These are phyloP conservation scores for Colletotrichum sojae DNA, from an alignment of 2,329 filamentous ascomycete genomes.

Conservation along the genomic window DNA sequence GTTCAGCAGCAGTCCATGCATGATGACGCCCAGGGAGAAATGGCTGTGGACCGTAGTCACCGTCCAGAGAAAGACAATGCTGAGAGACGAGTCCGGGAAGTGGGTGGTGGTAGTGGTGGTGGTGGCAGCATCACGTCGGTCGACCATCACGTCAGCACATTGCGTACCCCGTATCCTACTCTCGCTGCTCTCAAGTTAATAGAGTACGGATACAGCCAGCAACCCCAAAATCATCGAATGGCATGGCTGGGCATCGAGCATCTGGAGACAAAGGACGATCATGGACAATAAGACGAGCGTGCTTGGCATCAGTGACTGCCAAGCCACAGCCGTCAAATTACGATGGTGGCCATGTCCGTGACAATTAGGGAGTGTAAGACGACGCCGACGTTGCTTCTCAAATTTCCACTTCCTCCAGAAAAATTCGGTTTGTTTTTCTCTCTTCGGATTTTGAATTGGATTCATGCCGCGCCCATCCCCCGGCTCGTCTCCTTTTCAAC, in stretches of 20 bases:
- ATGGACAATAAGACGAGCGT: slow-evolving; percentile 17
- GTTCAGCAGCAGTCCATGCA: slow-evolving; percentile 16
- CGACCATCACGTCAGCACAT: slow-evolving; percentile 18
- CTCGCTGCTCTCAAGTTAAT: neutral
- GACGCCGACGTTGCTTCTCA: neutral
- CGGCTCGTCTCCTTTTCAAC: slow-evolving; percentile 20
- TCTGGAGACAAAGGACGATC: neutral
- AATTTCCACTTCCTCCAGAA: slow-evolving; percentile 2
- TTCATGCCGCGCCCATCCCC: slow-evolving; percentile 21
- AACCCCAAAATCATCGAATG: slow-evolving; percentile 19
- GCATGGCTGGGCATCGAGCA: slow-evolving; percentile 17
- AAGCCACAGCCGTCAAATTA: slow-evolving; percentile 27
- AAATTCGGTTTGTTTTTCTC: neutral
- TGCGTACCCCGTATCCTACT: neutral
- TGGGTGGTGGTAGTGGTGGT: neutral
- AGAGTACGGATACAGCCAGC: neutral
- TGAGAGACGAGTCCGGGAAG: slow-evolving; percentile 12
- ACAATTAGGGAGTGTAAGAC: slow-evolving; percentile 7
- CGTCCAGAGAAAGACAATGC: too few species aligned
- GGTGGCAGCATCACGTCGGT: slow-evolving; percentile 5
- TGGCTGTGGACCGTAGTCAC: neutral
- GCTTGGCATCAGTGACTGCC: slow-evolving; percentile 26
- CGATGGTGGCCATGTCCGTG: slow-evolving; percentile 12
- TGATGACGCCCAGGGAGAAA: slow-evolving; percentile 17
- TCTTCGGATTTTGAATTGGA: neutral